A percentile compares a stretch with the other conserved stretches of the same genome.
These are phyloP conservation scores for Orbilia blumenaviensis DNA, from an alignment of 2,329 filamentous ascomycete species.

Conservation along the genomic window DNA sequence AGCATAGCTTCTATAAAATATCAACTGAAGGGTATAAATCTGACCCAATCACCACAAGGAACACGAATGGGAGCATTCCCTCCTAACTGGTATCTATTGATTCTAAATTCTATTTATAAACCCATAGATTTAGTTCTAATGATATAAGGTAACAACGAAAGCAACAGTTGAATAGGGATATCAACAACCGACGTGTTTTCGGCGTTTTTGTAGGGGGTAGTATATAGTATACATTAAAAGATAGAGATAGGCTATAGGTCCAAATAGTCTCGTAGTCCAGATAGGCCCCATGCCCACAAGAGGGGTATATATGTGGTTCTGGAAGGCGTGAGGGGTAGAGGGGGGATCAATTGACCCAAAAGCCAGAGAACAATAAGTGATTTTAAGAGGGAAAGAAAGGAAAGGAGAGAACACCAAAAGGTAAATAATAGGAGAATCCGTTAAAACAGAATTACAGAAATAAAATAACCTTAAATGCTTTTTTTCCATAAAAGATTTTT, in stretches of 20 bases:
- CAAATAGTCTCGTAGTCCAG: background rate
- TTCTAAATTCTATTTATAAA: too few species aligned
- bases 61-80: too few species aligned
- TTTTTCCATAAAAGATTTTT: conserved; percentile 12
- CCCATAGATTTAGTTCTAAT: too few species aligned
- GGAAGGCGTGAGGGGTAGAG: background rate
- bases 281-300: background rate
- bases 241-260: background rate
- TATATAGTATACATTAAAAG: background rate
- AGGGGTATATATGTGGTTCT: background rate
- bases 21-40: too few species aligned
- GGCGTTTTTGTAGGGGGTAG: background rate
- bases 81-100: too few species aligned
- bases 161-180: too few species aligned
- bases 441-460: background rate
- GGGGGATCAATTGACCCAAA: background rate
- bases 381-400: background rate
- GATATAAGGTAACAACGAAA: too few species aligned
- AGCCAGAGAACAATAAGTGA: background rate
- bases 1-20: too few species aligned
- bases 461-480: background rate
- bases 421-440: background rate
- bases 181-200: background rate
- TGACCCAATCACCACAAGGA: too few species aligned
- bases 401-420: background rate